Conservation (phyloP, 371 early-diverging fungal species). For the Catenaria anguillulae region DNA sequence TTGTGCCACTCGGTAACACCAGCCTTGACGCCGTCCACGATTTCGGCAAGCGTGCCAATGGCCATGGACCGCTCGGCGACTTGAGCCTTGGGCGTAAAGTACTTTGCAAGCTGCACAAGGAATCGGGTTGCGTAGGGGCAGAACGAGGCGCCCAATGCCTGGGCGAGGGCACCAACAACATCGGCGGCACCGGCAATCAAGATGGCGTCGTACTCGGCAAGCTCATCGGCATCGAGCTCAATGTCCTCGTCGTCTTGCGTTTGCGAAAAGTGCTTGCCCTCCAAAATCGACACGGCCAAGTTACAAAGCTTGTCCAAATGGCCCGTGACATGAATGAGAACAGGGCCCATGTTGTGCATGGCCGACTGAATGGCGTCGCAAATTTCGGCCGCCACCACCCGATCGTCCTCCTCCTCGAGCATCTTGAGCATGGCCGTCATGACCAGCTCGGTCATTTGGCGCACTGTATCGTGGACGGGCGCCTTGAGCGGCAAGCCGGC, state of each 20-base stretch:
- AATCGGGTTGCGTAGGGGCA: conserved; percentile 54
- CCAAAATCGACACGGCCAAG: conserved; percentile 48
- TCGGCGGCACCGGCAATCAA: conserved; percentile 68
- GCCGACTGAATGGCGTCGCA: conserved; percentile 52
- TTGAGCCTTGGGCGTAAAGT: conserved; percentile 55
- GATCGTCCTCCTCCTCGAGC: conserved; percentile 70
- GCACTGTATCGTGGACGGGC: conserved; percentile 59
- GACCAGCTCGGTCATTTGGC: conserved; percentile 43
- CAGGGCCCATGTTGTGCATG: conserved; percentile 61
- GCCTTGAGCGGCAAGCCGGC: conserved; percentile 48
- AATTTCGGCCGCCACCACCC: conserved; percentile 58
- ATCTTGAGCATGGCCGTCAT: conserved; percentile 51
- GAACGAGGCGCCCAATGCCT: conserved; percentile 51
- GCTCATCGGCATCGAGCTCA: conserved; percentile 18
- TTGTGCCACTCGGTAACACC: conserved; percentile 58
- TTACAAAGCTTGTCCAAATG: conserved; percentile 39
- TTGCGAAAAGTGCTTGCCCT: conserved; percentile 68
- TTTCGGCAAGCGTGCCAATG: conserved; percentile 72
- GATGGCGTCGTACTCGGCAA: conserved; percentile 63
- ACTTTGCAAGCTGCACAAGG: conserved; percentile 62
- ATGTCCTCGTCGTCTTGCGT: conserved; percentile 49
- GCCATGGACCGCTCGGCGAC: conserved; percentile 75
- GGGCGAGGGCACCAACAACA: conserved; percentile 58
- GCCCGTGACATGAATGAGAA: conserved; percentile 26
- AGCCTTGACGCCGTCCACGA: conserved; percentile 50